Evolutionary conservation across 192 early-diverging fungal species (phyloP).

Genomic region (Phycomyces blakesleeanus): DNA sequence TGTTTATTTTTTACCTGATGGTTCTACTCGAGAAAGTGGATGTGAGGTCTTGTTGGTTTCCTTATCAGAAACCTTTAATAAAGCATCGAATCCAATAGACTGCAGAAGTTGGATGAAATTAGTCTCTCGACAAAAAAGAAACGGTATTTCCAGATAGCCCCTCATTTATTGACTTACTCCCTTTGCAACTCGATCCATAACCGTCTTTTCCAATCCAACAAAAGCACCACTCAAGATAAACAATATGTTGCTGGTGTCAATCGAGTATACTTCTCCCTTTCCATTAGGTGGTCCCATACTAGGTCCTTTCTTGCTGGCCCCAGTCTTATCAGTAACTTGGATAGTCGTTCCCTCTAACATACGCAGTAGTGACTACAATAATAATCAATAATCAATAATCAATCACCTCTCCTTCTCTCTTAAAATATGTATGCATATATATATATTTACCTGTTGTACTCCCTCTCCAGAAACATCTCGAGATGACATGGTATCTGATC

Average conservation of each 20-base stretch:
- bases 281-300: neutral
- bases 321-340: slow-evolving; percentile 73
- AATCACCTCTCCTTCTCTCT: too few species aligned
- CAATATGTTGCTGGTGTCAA: slow-evolving; percentile 88
- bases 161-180: too few species aligned
- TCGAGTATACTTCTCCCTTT: slow-evolving; percentile 80
- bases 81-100: slow-evolving; percentile 77
- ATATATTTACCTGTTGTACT: slow-evolving; percentile 74
- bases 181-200: slow-evolving; percentile 73
- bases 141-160: too few species aligned
- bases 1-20: slow-evolving; percentile 4
- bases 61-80: neutral
- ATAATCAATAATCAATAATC: too few species aligned
- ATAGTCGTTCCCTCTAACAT: slow-evolving; percentile 90
- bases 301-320: neutral
- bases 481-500: slow-evolving; percentile 69
- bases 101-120: neutral
- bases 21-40: slow-evolving; percentile 23
- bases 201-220: slow-evolving; percentile 78
- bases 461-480: slow-evolving; percentile 91
- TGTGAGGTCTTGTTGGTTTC: slow-evolving; percentile 8
- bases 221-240: slow-evolving; percentile 90
- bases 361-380: slow-evolving; percentile 55
- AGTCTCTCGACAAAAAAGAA: too few species aligned
- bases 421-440: too few species aligned